phyloP scores from a whole-genome alignment of 768 basidiomycete species.

The Pilatotrama ljubarskyi region DNA sequence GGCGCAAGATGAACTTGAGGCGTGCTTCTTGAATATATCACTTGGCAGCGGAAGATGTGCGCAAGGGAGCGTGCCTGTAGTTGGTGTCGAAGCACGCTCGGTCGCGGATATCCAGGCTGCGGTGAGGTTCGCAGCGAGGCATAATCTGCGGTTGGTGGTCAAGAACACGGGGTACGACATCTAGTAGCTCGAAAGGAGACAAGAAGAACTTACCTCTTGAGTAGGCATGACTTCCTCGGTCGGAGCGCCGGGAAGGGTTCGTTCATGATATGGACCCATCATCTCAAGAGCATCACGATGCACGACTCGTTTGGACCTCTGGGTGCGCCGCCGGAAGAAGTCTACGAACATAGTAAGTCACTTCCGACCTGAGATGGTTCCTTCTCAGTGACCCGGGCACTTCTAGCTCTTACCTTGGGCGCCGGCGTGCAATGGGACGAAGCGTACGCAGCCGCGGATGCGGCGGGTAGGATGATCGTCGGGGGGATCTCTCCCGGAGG shows the following conservation, averaged over 20 bases:
- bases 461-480: not conserved
- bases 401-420: conserved; percentile 35
- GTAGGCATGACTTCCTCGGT: conserved; percentile 16
- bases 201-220: too few species aligned
- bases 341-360: conserved; percentile 11
- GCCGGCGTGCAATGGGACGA: conserved; percentile 23
- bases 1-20: conserved; percentile 30
- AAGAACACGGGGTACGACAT: conserved; percentile 29
- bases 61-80: conserved; percentile 45
- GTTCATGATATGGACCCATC: conserved; percentile 42
- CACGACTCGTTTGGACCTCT: conserved; percentile 33
- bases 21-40: conserved; percentile 50
- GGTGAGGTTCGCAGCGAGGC: conserved; percentile 26
- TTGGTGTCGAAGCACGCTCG: conserved; percentile 26
- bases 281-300: conserved; percentile 40
- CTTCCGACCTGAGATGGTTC: not conserved
- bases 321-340: conserved; percentile 26
- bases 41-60: conserved; percentile 39
- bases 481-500: conserved; percentile 21
- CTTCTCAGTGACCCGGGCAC: not conserved
- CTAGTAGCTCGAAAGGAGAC: too few species aligned
- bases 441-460: conserved; percentile 1
- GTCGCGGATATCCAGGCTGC: conserved; percentile 34
- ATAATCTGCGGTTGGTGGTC: conserved; percentile 29
- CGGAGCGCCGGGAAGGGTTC: conserved; percentile 28